Base-by-base conservation (phyloP, 1,284 basidiomycete genomes). In the Apiotrichum porosum region DNA sequence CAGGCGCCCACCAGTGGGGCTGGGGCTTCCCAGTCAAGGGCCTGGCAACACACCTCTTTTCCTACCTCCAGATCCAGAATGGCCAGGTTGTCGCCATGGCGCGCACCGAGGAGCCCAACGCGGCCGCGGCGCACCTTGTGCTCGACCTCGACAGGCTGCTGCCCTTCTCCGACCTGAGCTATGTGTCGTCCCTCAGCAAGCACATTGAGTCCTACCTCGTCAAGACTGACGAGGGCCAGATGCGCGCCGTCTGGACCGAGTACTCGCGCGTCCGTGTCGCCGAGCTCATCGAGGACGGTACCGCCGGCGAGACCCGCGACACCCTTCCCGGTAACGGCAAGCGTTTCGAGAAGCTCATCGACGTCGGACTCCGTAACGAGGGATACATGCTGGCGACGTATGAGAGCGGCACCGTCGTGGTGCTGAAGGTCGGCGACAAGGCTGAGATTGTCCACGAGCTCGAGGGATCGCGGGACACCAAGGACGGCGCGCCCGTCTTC, bases 31-130 rank as follows among this genome's bases (percentile, higher is more conserved):
- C 63, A 6, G 60, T 55, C 26, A 53, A 50, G 5, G 60, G 65
- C 58, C 57, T 51, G 54, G 58, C 81, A 1, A 76, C 81, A 6
- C 77, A 83, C 6, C 73, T 84, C 14, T 82, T 84, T 69, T 81
- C 83, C 9, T 78, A 81, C 48, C 61, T 91, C 22, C 65, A 82
- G 2, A 67, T 74, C 4, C 69, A 74, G 3, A 74, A 81, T 0
- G 68, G 88, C 22, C 88, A 85, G 61, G 75, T 81, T n/a, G 68
- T 87, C 18, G 86, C 85, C 1, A 73, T 87, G 0, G 72, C 80
- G 49, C 73, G 77, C 2, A 80, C 82, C 0, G 82, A 83, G 61
- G 84, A 82, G 12, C 67, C 91, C 2, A 42, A 31, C 21, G 32
- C 32, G 4, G 80, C 86, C 51, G 74, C 41, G 3, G 17, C 33